Percentiles rank a stretch among this genome's conserved stretches.
phyloP scores from a whole-genome alignment of 1,284 basidiomycete genomes.

The Trametes polyzona region DNA sequence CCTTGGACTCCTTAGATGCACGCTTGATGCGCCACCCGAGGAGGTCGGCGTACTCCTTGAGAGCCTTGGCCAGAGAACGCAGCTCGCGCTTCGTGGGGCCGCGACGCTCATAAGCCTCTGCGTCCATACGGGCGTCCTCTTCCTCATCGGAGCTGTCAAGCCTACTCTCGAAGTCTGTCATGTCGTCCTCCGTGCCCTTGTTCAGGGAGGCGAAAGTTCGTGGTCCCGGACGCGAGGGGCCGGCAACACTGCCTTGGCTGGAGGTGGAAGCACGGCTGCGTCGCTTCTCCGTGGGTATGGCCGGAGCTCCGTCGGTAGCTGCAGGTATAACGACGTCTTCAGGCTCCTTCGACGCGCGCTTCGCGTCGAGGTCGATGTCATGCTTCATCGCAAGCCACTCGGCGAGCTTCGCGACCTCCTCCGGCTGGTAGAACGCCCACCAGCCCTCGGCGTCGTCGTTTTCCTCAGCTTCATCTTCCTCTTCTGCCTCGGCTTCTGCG shows the following conservation, averaged over 20 bases:
- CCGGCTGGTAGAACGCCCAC: conserved; percentile 75
- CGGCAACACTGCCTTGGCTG: neutral
- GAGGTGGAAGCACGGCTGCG: conserved; percentile 12
- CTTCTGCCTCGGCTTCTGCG: conserved; percentile 31
- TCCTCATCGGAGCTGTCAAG: neutral
- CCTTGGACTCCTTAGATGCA: conserved; percentile 23
- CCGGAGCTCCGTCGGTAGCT: no score
- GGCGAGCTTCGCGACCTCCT: conserved; percentile 65
- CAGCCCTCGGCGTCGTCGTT: conserved; percentile 48
- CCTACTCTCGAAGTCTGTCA: no score
- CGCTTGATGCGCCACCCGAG: conserved; percentile 41
- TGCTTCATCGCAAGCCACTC: conserved; percentile 63
- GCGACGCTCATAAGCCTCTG: conserved; percentile 17
- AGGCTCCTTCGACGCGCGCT: conserved; percentile 2
- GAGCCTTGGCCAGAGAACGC: conserved; percentile 31
- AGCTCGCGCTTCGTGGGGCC: conserved; percentile 32
- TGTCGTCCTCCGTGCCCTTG: conserved; percentile 8
- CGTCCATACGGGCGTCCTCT: conserved; percentile 18
- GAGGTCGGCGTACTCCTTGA: conserved; percentile 39
- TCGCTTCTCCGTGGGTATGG: neutral
- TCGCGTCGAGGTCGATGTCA: conserved; percentile 39
- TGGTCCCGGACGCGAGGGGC: neutral
- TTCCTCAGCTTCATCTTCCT: conserved; percentile 31
- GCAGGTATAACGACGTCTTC: conserved; percentile 2
- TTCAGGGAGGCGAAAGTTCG: conserved; percentile 14